Evolutionary conservation across 2,329 filamentous ascomycete genomes (phyloP).

Genomic region (Ascochyta koolunga): DNA sequence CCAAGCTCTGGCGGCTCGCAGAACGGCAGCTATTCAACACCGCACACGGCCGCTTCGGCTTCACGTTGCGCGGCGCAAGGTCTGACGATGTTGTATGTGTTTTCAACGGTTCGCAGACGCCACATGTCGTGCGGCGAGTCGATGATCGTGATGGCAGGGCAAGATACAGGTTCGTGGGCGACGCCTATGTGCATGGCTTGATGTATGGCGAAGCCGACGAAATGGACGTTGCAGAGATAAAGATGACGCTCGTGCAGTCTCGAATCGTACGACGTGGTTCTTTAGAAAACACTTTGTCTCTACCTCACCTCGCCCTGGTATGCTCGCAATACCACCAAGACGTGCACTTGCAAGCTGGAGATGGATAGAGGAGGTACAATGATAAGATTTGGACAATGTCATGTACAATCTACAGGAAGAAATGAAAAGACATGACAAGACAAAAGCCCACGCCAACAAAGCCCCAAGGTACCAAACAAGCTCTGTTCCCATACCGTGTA

Average conservation of each 20-base stretch:
- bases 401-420: neutral
- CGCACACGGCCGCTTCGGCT: neutral
- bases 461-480: too few relatives aligned
- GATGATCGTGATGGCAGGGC: neutral
- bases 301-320: too few relatives aligned
- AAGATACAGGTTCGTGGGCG: conserved; percentile 10
- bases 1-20: too few relatives aligned
- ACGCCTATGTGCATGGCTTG: conserved; percentile 11
- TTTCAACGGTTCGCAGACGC: conserved; percentile 1
- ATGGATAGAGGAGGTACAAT: too few relatives aligned
- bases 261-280: too few relatives aligned
- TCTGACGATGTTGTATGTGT: conserved; percentile 6
- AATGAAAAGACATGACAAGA: neutral
- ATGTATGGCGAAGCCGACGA: conserved; percentile 16
- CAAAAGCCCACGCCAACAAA: too few relatives aligned
- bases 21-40: conserved; percentile 1
- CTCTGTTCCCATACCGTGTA: neutral
- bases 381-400: neutral
- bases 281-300: too few relatives aligned
- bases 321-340: too few relatives aligned
- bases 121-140: neutral
- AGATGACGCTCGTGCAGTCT: too few relatives aligned
- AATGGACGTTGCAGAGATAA: neutral
- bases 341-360: too few relatives aligned
- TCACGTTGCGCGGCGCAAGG: neutral